Conservation (phyloP, 306 rosid species). For the Quercus aquifolioides region DNA sequence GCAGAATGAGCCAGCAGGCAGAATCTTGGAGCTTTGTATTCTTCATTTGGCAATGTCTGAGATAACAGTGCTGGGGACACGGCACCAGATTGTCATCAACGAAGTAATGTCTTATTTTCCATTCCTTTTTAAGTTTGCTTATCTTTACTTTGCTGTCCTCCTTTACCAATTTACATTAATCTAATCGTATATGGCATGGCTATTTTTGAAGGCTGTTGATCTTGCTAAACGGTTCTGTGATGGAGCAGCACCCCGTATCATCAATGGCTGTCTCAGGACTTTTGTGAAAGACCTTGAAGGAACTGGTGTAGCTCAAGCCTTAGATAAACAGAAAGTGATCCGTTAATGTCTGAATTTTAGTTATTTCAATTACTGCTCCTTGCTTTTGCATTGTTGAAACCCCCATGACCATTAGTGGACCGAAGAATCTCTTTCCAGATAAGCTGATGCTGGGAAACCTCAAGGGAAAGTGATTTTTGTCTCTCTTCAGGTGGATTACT, state of each 20-base stretch:
- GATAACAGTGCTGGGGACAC: slow-evolving; percentile 61
- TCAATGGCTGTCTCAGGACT: slow-evolving; percentile 89
- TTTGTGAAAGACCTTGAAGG: slow-evolving; percentile 48
- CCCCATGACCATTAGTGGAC: not conserved
- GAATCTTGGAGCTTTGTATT: slow-evolving; percentile 87
- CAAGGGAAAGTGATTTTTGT: not conserved
- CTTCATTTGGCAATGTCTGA: slow-evolving; percentile 96
- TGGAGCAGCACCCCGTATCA: slow-evolving; percentile 86
- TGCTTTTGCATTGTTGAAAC: not conserved
- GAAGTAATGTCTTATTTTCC: slow-evolving; percentile 47
- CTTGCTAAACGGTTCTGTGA: slow-evolving; percentile 94
- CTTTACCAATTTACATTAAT: not conserved
- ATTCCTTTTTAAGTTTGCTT: not conserved
- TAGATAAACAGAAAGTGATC: slow-evolving; percentile 19
- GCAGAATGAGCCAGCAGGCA: slow-evolving; percentile 74
- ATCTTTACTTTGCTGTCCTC: not conserved
- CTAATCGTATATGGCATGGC: not conserved
- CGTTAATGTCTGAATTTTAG: not conserved
- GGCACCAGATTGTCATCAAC: slow-evolving; percentile 80
- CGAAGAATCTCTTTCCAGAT: not conserved
- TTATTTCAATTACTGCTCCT: not conserved
- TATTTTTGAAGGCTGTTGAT: slow-evolving; percentile 78
- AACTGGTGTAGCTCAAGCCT: slow-evolving; percentile 13
- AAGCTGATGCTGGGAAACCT: not conserved
- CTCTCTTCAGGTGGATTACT: not conserved